A percentile compares a stretch with the other conserved stretches of the same genome.
Evolutionary conservation across 257 asterid species (phyloP).

Genomic region (Perilla frutescens): DNA sequence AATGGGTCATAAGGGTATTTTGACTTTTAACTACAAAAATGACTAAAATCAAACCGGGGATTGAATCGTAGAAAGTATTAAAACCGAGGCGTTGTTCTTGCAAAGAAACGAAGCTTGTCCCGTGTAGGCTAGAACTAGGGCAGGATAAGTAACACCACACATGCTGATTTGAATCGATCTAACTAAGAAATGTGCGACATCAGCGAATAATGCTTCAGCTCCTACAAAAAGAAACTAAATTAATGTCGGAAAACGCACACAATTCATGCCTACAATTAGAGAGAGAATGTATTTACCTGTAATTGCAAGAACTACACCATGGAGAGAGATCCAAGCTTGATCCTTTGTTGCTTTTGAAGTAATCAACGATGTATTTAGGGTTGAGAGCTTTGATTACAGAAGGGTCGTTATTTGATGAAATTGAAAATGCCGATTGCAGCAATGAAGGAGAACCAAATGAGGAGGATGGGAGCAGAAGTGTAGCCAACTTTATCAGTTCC

Average conservation of each 20-base stretch:
- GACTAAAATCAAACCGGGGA: slow-evolving; percentile 70
- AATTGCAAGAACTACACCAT: slow-evolving; percentile 58
- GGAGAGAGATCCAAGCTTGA: slow-evolving; percentile 67
- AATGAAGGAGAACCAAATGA: slow-evolving; percentile 56
- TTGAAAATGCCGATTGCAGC: slow-evolving; percentile 60
- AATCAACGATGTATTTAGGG: slow-evolving; percentile 53
- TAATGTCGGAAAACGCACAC: too few relatives aligned
- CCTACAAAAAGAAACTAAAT: slow-evolving; percentile 53
- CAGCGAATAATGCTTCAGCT: slow-evolving; percentile 74
- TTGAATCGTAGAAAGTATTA: slow-evolving; percentile 54
- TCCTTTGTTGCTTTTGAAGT: slow-evolving; percentile 53
- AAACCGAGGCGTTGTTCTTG: slow-evolving; percentile 36
- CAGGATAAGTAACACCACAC: slow-evolving; percentile 53
- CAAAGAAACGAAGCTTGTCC: slow-evolving; percentile 68
- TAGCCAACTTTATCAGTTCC: slow-evolving; percentile 78
- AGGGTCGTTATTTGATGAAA: slow-evolving; percentile 57
- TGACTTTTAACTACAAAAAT: too few relatives aligned
- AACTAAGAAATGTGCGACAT: slow-evolving; percentile 70
- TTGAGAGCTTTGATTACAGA: slow-evolving; percentile 55
- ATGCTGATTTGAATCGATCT: slow-evolving; percentile 60
- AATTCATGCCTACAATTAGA: too few relatives aligned
- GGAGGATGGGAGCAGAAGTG: slow-evolving; percentile 60
- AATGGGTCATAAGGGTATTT: too few relatives aligned
- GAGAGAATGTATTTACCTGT: too few relatives aligned
- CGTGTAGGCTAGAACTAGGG: slow-evolving; percentile 51